Conservation (phyloP, 257 asterid species). For the Salvia splendens region DNA sequence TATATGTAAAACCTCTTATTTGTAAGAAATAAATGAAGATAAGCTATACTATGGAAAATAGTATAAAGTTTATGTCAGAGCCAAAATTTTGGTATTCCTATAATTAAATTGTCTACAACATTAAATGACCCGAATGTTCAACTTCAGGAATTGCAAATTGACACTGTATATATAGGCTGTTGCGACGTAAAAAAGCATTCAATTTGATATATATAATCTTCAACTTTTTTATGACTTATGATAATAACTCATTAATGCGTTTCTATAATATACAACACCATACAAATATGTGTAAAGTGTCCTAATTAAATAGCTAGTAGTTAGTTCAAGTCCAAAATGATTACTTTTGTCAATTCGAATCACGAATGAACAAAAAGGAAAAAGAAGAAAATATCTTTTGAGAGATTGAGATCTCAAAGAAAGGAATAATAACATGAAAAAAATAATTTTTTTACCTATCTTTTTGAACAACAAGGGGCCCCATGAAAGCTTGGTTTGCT, state of each 20-base stretch:
- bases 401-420: constrained; percentile 13
- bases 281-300: background rate
- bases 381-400: background rate
- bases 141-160: background rate
- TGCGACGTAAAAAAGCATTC: too few species aligned
- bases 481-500: constrained; percentile 37
- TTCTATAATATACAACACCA: background rate
- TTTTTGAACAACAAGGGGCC: constrained; percentile 28
- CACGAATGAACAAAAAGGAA: background rate
- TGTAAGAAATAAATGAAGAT: background rate
- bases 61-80: too few species aligned
- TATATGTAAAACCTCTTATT: background rate
- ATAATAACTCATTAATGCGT: background rate
- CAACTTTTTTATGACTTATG: too few species aligned
- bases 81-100: too few species aligned
- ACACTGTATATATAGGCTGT: too few species aligned
- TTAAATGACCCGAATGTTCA: background rate
- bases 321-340: background rate
- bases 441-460: constrained; percentile 26
- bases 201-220: background rate
- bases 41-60: background rate
- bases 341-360: background rate
- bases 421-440: constrained; percentile 27
- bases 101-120: too few species aligned
- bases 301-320: background rate